Evolutionary conservation across 129 eudicot species (phyloP).

Genomic region (Lonicera japonica): DNA sequence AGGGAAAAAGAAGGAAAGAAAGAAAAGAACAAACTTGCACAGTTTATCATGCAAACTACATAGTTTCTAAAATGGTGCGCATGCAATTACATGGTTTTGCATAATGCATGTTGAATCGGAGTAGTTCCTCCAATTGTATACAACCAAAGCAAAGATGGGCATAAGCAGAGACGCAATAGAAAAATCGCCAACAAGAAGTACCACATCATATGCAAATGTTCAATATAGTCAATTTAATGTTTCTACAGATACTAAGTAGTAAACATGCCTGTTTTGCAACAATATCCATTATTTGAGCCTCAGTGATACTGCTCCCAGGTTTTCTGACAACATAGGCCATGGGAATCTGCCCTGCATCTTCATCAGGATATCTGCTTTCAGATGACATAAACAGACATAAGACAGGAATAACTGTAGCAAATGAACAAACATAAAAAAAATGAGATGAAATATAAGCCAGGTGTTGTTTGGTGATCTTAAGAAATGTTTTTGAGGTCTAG

Average conservation of each 20-base stretch:
- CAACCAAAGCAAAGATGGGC: neutral
- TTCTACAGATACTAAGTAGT: neutral
- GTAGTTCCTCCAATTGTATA: neutral
- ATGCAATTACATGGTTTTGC: neutral
- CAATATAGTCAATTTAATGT: neutral
- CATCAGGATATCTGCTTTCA: constrained; percentile 70
- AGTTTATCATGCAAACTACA: neutral
- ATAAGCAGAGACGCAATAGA: neutral
- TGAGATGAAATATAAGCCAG: too few relatives aligned
- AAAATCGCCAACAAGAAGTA: neutral
- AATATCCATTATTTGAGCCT: constrained; percentile 63
- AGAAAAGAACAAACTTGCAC: too few relatives aligned
- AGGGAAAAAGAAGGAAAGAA: too few relatives aligned
- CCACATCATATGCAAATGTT: neutral
- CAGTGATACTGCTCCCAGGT: constrained; percentile 63
- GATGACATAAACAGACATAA: constrained; percentile 7
- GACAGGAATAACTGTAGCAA: neutral
- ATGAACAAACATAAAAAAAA: neutral
- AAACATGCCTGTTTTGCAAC: constrained; percentile 74
- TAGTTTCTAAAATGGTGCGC: neutral
- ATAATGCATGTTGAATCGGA: neutral
- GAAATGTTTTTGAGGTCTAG: too few relatives aligned
- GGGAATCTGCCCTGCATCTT: constrained; percentile 90
- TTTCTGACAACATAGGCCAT: constrained; percentile 82
- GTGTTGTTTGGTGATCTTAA: neutral